Percentiles rank a stretch among this genome's conserved stretches.
These are phyloP conservation scores for Hymenoscyphus repandus DNA, from an alignment of 2,329 filamentous ascomycete species.

Conservation along the genomic window DNA sequence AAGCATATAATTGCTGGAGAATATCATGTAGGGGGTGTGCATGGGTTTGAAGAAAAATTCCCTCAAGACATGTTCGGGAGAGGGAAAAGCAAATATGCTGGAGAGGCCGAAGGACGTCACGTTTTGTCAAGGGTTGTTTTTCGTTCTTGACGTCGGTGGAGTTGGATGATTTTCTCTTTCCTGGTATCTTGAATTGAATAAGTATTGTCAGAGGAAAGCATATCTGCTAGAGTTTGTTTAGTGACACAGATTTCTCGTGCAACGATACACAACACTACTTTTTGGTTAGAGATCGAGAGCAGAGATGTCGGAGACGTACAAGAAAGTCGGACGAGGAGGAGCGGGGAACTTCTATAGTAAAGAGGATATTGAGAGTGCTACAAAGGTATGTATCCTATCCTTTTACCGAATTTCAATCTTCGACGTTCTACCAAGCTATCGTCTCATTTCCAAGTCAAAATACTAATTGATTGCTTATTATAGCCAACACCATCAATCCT, in stretches of 20 bases:
- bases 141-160: not conserved
- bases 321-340: conserved; percentile 54
- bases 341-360: conserved; percentile 58
- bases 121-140: too few relatives aligned
- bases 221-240: too few relatives aligned
- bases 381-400: too few relatives aligned
- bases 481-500: conserved; percentile 18
- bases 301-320: conserved; percentile 27
- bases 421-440: not conserved
- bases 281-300: too few relatives aligned
- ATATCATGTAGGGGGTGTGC: not conserved
- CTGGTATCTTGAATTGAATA: too few relatives aligned
- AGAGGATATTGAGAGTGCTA: conserved; percentile 39
- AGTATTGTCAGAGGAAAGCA: too few relatives aligned
- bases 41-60: too few relatives aligned
- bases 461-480: not conserved
- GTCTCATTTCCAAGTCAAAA: not conserved
- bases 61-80: not conserved
- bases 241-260: too few relatives aligned
- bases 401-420: conserved; percentile 11
- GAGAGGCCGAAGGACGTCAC: not conserved
- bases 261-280: too few relatives aligned
- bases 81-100: not conserved
- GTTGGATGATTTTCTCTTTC: too few relatives aligned
- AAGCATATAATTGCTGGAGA: too few relatives aligned